These are phyloP conservation scores for Wickerhamomyces chambardii DNA, from an alignment of 805 yeast genomes.

Conservation along the genomic window DNA sequence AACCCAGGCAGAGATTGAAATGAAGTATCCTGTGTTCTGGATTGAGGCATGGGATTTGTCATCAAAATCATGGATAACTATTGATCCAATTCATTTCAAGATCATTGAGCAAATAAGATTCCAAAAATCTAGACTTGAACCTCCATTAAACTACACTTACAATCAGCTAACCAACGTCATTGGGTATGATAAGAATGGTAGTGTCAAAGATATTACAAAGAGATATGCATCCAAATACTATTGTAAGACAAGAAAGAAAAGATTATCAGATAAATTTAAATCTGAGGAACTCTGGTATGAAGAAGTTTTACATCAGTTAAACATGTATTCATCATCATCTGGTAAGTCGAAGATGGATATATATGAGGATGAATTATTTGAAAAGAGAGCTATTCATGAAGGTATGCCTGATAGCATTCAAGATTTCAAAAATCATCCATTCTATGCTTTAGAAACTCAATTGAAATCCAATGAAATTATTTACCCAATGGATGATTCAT, in stretches of 20 bases:
- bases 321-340: constrained; percentile 4
- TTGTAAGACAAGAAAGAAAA: constrained; percentile 64
- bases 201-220: constrained; percentile 76
- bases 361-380: constrained; percentile 53
- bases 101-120: constrained; percentile 52
- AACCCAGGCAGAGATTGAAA: constrained; percentile 14
- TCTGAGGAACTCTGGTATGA: constrained; percentile 53
- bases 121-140: constrained; percentile 56
- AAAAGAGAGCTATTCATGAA: constrained; percentile 56
- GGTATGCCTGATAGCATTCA: constrained; percentile 82
- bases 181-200: constrained; percentile 61
- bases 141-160: constrained; percentile 48
- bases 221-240: constrained; percentile 67
- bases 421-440: constrained; percentile 83
- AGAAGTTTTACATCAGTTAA: constrained; percentile 22
- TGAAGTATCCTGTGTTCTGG: constrained; percentile 75
- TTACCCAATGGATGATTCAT: constrained; percentile 37
- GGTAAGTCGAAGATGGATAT: constrained; percentile 18
- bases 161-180: constrained; percentile 67
- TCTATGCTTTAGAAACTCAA: constrained; percentile 73
- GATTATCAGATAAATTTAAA: constrained; percentile 53
- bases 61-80: constrained; percentile 68
- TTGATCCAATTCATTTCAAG: constrained; percentile 68
- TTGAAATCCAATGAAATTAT: constrained; percentile 65
- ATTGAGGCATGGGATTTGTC: constrained; percentile 86